A percentile compares a stretch with the other conserved stretches of the same genome.
Conservation (phyloP, 2,329 filamentous ascomycete genomes). For the Elsinoe necatrix region DNA sequence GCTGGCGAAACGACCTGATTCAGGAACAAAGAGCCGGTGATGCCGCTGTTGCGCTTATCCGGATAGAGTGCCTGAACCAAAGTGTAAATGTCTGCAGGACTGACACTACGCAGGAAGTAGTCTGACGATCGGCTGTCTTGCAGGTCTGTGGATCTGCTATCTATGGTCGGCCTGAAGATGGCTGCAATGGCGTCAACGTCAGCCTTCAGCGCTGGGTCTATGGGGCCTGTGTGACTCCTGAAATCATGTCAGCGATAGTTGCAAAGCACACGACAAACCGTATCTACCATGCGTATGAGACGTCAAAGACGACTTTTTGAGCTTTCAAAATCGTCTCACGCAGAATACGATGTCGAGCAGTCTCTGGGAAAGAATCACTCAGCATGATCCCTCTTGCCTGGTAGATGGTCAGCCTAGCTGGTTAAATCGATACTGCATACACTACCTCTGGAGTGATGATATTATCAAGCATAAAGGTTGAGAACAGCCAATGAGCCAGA, state of each 20-base stretch:
- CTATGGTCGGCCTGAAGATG: slow-evolving; percentile 44
- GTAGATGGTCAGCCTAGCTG: slow-evolving; percentile 26
- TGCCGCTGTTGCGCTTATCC: slow-evolving; percentile 57
- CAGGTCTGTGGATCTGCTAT: neutral
- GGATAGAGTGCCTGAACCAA: slow-evolving; percentile 79
- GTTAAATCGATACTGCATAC: slow-evolving; percentile 13
- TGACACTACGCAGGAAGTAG: slow-evolving; percentile 38
- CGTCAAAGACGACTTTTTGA: slow-evolving; percentile 69
- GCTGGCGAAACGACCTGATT: slow-evolving; percentile 30
- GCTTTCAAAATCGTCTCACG: slow-evolving; percentile 71
- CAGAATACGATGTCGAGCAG: slow-evolving; percentile 68
- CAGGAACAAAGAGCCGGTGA: slow-evolving; percentile 17
- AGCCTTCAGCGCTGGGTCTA: slow-evolving; percentile 53
- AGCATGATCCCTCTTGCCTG: slow-evolving; percentile 59
- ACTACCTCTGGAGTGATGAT: slow-evolving; percentile 80
- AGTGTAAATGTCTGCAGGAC: slow-evolving; percentile 69
- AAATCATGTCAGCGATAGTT: slow-evolving; percentile 23
- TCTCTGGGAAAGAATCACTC: slow-evolving; percentile 86
- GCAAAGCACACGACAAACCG: neutral
- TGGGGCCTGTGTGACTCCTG: slow-evolving; percentile 53
- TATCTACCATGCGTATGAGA: slow-evolving; percentile 59
- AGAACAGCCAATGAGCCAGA: slow-evolving; percentile 86
- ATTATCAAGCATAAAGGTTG: slow-evolving; percentile 72
- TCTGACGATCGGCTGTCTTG: neutral
- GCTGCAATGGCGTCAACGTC: slow-evolving; percentile 65